A percentile compares a stretch with the other conserved stretches of the same genome.
These are phyloP conservation scores for Hemileia vastatrix DNA, from an alignment of 1,284 basidiomycete genomes.

Conservation along the genomic window DNA sequence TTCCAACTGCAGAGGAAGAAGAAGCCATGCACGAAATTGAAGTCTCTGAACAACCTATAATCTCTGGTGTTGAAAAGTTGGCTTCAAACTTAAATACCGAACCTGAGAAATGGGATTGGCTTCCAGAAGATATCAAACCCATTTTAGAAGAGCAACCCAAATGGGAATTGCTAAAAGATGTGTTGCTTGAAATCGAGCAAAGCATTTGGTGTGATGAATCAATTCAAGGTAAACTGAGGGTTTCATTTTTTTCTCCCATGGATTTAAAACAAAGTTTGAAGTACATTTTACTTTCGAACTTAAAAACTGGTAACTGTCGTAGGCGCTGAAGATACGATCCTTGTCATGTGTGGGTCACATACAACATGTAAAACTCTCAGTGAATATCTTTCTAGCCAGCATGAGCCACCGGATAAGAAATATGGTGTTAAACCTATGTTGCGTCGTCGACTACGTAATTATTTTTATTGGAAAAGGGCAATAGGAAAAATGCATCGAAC, in stretches of 20 bases:
- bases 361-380: conserved; percentile 63
- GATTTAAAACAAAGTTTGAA: not conserved
- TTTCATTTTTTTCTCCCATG: not conserved
- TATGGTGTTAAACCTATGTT: conserved; percentile 53
- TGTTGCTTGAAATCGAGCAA: conserved; percentile 83
- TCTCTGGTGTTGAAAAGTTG: conserved; percentile 16
- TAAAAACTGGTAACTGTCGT: not conserved
- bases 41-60: conserved; percentile 7
- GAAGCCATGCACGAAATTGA: conserved; percentile 14
- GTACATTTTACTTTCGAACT: not conserved
- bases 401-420: conserved; percentile 7
- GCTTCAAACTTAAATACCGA: not conserved
- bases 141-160: conserved; percentile 91
- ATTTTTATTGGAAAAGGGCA: conserved; percentile 71
- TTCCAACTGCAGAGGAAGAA: conserved; percentile 25
- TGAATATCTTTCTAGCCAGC: conserved; percentile 57
- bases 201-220: conserved; percentile 53
- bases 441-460: conserved; percentile 59
- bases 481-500: conserved; percentile 44
- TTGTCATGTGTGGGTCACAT: conserved; percentile 80
- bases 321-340: conserved; percentile 52
- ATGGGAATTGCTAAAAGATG: conserved; percentile 74
- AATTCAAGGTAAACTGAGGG: conserved; percentile 19
- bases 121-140: conserved; percentile 70
- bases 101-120: conserved; percentile 48